Evolutionary conservation across 306 rosid genomes (phyloP).

Genomic region (Prosopis cineraria): DNA sequence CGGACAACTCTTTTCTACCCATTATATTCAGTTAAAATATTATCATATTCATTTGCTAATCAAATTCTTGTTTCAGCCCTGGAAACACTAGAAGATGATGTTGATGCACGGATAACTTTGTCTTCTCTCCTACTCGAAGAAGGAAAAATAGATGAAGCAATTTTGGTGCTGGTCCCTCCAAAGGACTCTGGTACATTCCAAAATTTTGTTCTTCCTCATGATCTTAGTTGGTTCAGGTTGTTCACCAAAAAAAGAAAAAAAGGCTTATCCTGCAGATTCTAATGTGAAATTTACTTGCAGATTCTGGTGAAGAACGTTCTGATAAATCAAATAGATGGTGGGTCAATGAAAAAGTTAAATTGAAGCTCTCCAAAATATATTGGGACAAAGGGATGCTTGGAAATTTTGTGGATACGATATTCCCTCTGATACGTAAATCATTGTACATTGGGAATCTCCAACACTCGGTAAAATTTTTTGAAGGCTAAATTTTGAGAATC

Average conservation of each 20-base stretch:
- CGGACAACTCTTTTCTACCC: slow-evolving; percentile 1
- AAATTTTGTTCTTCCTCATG: slow-evolving; percentile 32
- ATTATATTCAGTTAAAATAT: slow-evolving; percentile 1
- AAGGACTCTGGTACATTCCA: slow-evolving; percentile 49
- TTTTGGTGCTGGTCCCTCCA: slow-evolving; percentile 74
- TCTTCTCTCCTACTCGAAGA: slow-evolving; percentile 90
- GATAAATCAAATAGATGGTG: slow-evolving; percentile 75
- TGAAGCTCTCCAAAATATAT: slow-evolving; percentile 52
- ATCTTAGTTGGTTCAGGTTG: slow-evolving; percentile 4
- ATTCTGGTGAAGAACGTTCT: slow-evolving; percentile 49
- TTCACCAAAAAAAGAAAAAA: not conserved
- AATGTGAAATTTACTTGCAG: slow-evolving; percentile 47
- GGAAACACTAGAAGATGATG: slow-evolving; percentile 59
- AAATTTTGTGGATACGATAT: slow-evolving; percentile 47
- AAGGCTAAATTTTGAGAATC: slow-evolving; percentile 1
- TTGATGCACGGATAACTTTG: slow-evolving; percentile 73
- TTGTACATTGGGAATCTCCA: slow-evolving; percentile 40
- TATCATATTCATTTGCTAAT: slow-evolving; percentile 28
- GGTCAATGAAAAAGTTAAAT: slow-evolving; percentile 52
- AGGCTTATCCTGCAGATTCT: not conserved
- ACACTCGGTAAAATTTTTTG: slow-evolving; percentile 40
- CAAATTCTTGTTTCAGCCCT: slow-evolving; percentile 57
- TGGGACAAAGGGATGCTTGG: slow-evolving; percentile 45
- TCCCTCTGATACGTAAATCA: slow-evolving; percentile 54
- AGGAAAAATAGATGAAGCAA: slow-evolving; percentile 75